These are phyloP conservation scores for Amanita rubescens DNA, from an alignment of 768 basidiomycete species.

Conservation along the genomic window DNA sequence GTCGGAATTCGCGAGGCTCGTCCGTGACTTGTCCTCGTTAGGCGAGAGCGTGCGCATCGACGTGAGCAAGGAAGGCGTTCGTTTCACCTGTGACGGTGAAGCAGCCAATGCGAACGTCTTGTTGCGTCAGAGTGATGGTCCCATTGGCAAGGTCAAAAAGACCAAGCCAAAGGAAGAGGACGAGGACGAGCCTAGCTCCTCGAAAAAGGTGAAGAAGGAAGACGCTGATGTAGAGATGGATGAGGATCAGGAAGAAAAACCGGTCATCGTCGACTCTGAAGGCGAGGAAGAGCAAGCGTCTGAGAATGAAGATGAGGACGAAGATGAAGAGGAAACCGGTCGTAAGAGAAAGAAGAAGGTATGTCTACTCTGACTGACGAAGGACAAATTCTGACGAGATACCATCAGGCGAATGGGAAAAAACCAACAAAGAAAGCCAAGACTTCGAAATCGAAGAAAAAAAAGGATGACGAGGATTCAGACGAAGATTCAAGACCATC, in stretches of 20 bases:
- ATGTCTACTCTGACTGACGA: too few relatives aligned
- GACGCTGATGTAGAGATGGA: constrained; percentile 38
- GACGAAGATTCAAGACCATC: constrained; percentile 14
- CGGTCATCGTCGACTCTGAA: constrained; percentile 36
- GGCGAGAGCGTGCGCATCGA: constrained; percentile 96
- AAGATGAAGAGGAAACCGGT: constrained; percentile 42
- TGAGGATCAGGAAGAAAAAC: constrained; percentile 39
- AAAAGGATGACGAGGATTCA: constrained; percentile 42
- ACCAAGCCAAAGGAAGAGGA: constrained; percentile 18
- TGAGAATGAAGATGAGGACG: too few relatives aligned
- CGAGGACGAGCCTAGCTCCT: constrained; percentile 28
- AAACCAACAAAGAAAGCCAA: constrained; percentile 43
- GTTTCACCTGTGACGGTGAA: constrained; percentile 91
- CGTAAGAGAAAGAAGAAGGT: constrained; percentile 78
- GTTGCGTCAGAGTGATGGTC: constrained; percentile 64
- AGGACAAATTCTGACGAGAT: too few relatives aligned
- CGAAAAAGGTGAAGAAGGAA: constrained; percentile 41
- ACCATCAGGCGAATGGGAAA: constrained; percentile 30
- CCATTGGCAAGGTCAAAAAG: constrained; percentile 32
- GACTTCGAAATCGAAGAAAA: constrained; percentile 45
- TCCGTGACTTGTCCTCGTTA: constrained; percentile 81
- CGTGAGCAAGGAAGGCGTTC: constrained; percentile 90
- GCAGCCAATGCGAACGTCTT: constrained; percentile 86
- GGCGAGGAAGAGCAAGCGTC: constrained; percentile 47
- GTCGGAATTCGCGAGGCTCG: constrained; percentile 84